A percentile compares a stretch with the other conserved stretches of the same genome.
Evolutionary conservation across 192 early-diverging fungal species (phyloP).

Genomic region (Podila horticola): DNA sequence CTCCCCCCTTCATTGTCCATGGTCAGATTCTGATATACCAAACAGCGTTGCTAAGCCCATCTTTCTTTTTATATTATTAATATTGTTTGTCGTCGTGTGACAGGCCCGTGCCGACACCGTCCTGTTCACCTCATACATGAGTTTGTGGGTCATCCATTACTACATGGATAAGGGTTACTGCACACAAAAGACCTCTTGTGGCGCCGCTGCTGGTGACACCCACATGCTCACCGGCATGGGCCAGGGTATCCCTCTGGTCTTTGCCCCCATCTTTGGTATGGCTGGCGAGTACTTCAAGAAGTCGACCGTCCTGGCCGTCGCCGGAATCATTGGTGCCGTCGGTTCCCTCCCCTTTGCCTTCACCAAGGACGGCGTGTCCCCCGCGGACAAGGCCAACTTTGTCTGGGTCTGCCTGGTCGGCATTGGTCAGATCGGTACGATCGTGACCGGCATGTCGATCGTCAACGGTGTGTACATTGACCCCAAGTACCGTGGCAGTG

Average conservation of each 20-base stretch:
- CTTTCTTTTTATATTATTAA: neutral
- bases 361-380: slow-evolving; percentile 27
- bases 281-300: slow-evolving; percentile 50
- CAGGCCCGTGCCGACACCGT: slow-evolving; percentile 75
- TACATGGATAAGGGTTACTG: slow-evolving; percentile 69
- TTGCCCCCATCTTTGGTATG: slow-evolving; percentile 69
- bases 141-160: slow-evolving; percentile 69
- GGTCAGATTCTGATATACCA: neutral
- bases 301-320: slow-evolving; percentile 39
- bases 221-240: slow-evolving; percentile 60
- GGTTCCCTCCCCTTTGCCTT: slow-evolving; percentile 65
- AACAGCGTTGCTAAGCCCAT: neutral
- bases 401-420: slow-evolving; percentile 59
- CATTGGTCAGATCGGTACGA: slow-evolving; percentile 72
- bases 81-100: neutral
- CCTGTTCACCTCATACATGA: slow-evolving; percentile 74
- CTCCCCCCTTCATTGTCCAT: neutral
- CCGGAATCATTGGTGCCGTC: slow-evolving; percentile 59
- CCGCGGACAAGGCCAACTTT: slow-evolving; percentile 56
- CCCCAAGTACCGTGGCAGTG: slow-evolving; percentile 60
- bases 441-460: slow-evolving; percentile 70
- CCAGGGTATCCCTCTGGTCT: slow-evolving; percentile 71
- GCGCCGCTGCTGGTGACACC: slow-evolving; percentile 35
- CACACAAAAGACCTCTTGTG: slow-evolving; percentile 17
- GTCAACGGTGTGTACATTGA: slow-evolving; percentile 64